phyloP scores from a whole-genome alignment of 352 stramenopile genomes.

The Phytophthora niederhauseri region DNA sequence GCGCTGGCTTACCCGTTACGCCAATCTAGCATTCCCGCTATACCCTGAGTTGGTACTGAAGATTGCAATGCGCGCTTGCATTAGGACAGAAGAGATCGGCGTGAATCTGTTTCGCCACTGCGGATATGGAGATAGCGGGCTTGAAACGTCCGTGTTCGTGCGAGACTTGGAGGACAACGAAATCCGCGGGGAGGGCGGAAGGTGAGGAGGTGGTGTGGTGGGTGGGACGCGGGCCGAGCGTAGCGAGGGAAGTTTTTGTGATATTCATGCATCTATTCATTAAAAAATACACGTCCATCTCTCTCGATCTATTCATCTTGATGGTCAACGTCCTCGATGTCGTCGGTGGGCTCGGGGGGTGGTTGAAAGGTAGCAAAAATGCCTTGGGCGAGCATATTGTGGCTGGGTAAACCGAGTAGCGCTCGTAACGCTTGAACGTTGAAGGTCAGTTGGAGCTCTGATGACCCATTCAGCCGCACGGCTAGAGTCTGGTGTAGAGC shows the following conservation, averaged over 20 bases:
- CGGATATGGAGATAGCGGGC: constrained; percentile 4
- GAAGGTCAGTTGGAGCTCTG: constrained; percentile 4
- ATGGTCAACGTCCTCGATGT: constrained; percentile 22
- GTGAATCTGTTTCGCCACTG: constrained; percentile 23
- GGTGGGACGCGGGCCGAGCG: constrained; percentile 1
- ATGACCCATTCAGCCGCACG: constrained; percentile 4
- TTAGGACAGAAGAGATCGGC: constrained; percentile 8
- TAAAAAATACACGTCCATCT: constrained; percentile 1
- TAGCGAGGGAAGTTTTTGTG: constrained; percentile 7
- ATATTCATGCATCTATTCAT: background rate
- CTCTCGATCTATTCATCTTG: background rate
- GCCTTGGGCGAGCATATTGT: background rate
- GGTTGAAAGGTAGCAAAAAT: constrained; percentile 12
- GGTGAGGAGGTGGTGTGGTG: background rate
- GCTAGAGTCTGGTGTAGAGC: background rate
- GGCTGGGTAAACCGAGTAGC: constrained; percentile 5
- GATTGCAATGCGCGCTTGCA: constrained; percentile 10
- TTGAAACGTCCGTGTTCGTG: constrained; percentile 10
- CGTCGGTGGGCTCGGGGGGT: constrained; percentile 6
- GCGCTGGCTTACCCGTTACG: constrained; percentile 19
- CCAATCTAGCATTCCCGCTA: constrained; percentile 18
- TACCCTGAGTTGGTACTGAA: constrained; percentile 14
- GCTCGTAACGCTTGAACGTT: constrained; percentile 4
- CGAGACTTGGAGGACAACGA: background rate
- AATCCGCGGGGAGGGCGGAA: background rate